Percentiles rank a stretch among this genome's conserved stretches.
Conservation (phyloP, 495 filamentous ascomycete genomes). For the Aspergillus olivimuriae region DNA sequence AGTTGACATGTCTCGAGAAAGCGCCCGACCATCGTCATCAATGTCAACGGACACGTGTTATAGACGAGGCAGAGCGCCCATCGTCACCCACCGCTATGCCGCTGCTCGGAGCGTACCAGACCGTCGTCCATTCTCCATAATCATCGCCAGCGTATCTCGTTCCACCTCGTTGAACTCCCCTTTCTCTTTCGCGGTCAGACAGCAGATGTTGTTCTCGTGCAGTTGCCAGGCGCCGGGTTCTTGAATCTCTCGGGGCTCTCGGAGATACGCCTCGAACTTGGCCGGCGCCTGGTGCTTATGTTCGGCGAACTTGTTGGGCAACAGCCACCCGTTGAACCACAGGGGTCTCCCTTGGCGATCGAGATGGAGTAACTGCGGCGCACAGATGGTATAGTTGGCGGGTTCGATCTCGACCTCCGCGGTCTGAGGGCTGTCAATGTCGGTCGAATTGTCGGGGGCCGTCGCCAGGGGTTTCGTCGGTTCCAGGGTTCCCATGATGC, state of each 20-base stretch:
- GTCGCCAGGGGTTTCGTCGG: not conserved
- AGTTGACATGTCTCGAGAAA: no score
- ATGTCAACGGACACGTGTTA: no score
- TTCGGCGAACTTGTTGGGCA: conserved; percentile 16
- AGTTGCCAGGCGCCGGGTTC: conserved; percentile 8
- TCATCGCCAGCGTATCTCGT: conserved; percentile 5
- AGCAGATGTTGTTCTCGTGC: conserved; percentile 9
- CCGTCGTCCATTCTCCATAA: conserved; percentile 1
- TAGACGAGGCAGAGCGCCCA: no score
- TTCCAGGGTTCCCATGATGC: conserved; percentile 11
- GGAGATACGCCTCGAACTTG: conserved; percentile 11
- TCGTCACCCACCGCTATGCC: no score
- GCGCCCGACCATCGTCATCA: no score
- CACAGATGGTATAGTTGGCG: conserved; percentile 17
- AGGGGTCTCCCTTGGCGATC: conserved; percentile 16
- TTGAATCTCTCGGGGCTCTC: conserved; percentile 3
- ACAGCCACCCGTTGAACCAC: conserved; percentile 30
- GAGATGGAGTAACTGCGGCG: conserved; percentile 22
- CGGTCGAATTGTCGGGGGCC: not conserved
- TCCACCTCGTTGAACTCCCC: conserved; percentile 2
- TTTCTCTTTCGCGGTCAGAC: conserved; percentile 5
- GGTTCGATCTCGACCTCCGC: no score
- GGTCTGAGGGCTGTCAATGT: not conserved
- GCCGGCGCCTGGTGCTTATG: conserved; percentile 3
- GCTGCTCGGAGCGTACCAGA: not conserved